Conservation (phyloP, 805 yeast genomes). For the Brettanomyces nanus region DNA sequence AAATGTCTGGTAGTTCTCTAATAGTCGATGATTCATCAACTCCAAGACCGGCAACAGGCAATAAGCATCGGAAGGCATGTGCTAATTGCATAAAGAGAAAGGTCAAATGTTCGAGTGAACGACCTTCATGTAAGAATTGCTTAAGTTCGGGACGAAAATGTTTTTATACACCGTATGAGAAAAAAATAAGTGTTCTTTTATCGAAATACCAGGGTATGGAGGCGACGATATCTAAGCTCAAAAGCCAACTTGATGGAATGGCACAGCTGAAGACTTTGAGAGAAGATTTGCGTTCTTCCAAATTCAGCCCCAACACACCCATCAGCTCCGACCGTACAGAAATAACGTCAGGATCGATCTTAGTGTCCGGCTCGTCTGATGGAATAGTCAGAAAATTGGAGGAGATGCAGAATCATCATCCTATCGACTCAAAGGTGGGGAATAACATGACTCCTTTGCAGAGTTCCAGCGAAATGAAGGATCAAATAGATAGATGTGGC, state of each 20-base stretch:
- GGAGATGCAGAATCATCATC: constrained; percentile 4
- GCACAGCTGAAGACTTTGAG: background rate
- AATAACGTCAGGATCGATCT: background rate
- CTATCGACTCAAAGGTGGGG: background rate
- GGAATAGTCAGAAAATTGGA: constrained; percentile 12
- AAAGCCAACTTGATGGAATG: constrained; percentile 7
- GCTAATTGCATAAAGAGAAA: constrained; percentile 16
- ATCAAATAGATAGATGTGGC: constrained; percentile 2
- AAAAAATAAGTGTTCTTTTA: constrained; percentile 14
- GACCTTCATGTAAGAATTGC: constrained; percentile 17
- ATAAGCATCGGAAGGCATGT: no score
- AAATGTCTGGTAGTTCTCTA: no score
- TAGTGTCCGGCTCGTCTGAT: constrained; percentile 10
- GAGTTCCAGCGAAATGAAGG: constrained; percentile 1
- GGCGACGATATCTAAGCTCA: constrained; percentile 10
- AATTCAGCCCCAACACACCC: constrained; percentile 3
- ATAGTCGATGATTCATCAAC: no score
- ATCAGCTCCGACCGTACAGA: background rate
- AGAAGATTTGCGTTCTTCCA: constrained; percentile 2
- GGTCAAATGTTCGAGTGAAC: constrained; percentile 19
- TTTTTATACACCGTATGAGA: constrained; percentile 17
- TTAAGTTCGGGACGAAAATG: constrained; percentile 8
- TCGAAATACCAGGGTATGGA: constrained; percentile 16
- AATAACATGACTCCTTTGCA: background rate
- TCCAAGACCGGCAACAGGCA: no score